Percentiles rank a stretch among this genome's conserved stretches.
Evolutionary conservation across 441 rosid species (phyloP).

Genomic region (Pelargonium fulgidum): DNA sequence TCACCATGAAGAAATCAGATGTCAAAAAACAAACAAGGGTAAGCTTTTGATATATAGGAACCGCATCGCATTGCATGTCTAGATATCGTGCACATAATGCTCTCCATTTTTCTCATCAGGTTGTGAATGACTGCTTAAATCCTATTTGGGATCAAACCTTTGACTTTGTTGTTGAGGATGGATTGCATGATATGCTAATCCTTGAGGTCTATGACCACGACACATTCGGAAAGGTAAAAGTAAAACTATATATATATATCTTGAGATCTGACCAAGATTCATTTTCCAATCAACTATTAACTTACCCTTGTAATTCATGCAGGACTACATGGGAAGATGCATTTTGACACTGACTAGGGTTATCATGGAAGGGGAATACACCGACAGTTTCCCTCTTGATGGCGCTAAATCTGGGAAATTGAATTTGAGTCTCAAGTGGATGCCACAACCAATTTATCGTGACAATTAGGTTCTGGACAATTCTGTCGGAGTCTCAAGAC

Average conservation of each 20-base stretch:
- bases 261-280: too few relatives aligned
- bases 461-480: slow-evolving; percentile 36
- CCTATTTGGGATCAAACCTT: slow-evolving; percentile 97
- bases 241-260: too few relatives aligned
- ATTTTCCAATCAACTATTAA: too few relatives aligned
- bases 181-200: slow-evolving; percentile 87
- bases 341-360: slow-evolving; percentile 67
- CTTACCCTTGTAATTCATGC: slow-evolving; percentile 18
- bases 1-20: slow-evolving; percentile 78
- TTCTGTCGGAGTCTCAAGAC: background rate
- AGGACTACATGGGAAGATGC: slow-evolving; percentile 94
- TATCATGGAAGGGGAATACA: slow-evolving; percentile 76
- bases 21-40: slow-evolving; percentile 81
- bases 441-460: slow-evolving; percentile 81
- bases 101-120: slow-evolving; percentile 31
- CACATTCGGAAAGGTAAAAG: slow-evolving; percentile 86
- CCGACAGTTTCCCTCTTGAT: slow-evolving; percentile 51
- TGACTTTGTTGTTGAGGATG: slow-evolving; percentile 95
- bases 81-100: too few relatives aligned
- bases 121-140: slow-evolving; percentile 79
- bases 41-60: slow-evolving; percentile 22
- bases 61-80: too few relatives aligned
- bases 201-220: slow-evolving; percentile 94
- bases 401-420: slow-evolving; percentile 64
- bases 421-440: slow-evolving; percentile 75